Base-by-base conservation (phyloP, 805 yeast species). In the Priceomyces haplophilus region DNA sequence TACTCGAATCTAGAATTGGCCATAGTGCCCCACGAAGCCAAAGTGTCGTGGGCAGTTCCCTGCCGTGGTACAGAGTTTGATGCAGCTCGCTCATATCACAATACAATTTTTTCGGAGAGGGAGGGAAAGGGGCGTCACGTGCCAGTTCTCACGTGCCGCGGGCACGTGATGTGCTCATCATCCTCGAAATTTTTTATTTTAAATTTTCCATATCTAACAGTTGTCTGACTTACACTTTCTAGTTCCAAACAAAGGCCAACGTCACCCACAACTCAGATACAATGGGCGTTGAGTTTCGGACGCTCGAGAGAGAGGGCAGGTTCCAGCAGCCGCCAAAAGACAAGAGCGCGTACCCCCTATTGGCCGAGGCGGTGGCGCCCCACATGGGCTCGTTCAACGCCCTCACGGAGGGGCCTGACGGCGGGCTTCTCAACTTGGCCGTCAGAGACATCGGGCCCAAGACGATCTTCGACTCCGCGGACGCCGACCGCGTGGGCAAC, bases 351-450 rank as follows among this genome's bases (percentile, higher is more conserved):
- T 91, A 70, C 56, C 96, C 97, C 12, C 67, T 89, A 32, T 75
- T 93, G 29, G 78, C 78, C 45, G 96, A 88, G 49, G 98, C 99
- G 12, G 93, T 93, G 32, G 80, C 81, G 44, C 99, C 99, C 4
- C 99, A 93, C 62, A 79, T 93, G 43, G 97, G 96, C 7, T 91
- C 98, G 1, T 93, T 93, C 75, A 85, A 93, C 73, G 97, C 97
- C 4, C 73, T 93, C 44, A 86, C 96, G 18, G 95, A 87, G 45
- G 96, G 96, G 34, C 80, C 86, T 18, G 82, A 74, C 34, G 95
- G 91, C 37, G 97, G 97, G 4, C 64, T 93, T 19, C 72, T 93
- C 46, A 88, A 90, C 61, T 69, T 84, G 40, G 97, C 86, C 2
- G 95, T 85, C 37, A 75, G 83, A 55, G 98, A 93, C 58, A 88